These are phyloP conservation scores for Hibiscus syriacus DNA, from an alignment of 345 rosid genomes.

Conservation along the genomic window DNA sequence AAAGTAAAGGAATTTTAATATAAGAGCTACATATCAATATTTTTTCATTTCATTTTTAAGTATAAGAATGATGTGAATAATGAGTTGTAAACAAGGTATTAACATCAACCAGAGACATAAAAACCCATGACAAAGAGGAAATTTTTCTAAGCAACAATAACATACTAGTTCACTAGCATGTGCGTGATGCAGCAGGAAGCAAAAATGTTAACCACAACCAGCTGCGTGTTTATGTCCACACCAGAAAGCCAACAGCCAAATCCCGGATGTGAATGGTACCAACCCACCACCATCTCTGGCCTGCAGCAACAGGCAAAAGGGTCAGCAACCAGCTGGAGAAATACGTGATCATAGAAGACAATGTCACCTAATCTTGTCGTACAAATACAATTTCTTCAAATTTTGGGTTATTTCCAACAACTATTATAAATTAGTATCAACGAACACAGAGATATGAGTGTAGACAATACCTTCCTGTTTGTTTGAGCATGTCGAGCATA, in stretches of 20 bases:
- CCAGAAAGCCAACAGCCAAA: too few species aligned
- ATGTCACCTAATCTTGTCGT: background rate
- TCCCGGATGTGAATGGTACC: too few species aligned
- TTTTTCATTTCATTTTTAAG: too few species aligned
- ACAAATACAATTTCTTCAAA: background rate
- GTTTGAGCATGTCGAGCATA: too few species aligned
- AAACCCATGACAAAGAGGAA: background rate
- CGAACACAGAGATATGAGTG: background rate
- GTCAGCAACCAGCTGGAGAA: background rate
- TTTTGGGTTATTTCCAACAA: background rate
- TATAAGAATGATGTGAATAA: too few species aligned
- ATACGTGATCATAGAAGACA: background rate
- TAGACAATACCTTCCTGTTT: slow-evolving; percentile 49
- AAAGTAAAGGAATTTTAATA: too few species aligned
- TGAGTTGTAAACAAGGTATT: too few species aligned
- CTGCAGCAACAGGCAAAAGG: slow-evolving; percentile 32
- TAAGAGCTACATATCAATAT: too few species aligned
- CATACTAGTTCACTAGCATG: background rate
- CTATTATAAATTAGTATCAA: too few species aligned
- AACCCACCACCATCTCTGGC: slow-evolving; percentile 98
- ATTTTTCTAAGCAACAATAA: background rate
- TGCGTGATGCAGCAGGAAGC: background rate
- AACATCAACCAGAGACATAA: background rate
- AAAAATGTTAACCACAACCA: slow-evolving; percentile 33
- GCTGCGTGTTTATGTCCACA: slow-evolving; percentile 95